Percentiles rank a stretch among this genome's conserved stretches.
phyloP scores from a whole-genome alignment of 1,139 yeast genomes.

The Diutina scorzettiae region DNA sequence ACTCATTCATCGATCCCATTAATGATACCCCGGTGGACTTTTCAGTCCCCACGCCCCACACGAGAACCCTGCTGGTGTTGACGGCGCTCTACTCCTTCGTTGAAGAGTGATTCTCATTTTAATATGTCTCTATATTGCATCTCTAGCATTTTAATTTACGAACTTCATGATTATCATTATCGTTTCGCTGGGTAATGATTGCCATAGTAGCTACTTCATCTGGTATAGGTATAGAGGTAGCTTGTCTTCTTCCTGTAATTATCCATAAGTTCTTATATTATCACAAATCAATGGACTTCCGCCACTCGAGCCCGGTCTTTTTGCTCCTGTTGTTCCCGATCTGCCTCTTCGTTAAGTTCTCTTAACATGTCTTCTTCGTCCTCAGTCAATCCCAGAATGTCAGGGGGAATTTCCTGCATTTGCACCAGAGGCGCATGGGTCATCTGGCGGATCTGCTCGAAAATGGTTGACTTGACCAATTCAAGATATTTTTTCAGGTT shows the following conservation, averaged over 20 bases:
- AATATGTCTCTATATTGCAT: no score
- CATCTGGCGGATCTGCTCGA: constrained; percentile 73
- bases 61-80: constrained; percentile 2
- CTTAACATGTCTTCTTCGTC: constrained; percentile 45
- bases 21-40: constrained; percentile 5
- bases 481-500: constrained; percentile 79
- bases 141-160: not conserved
- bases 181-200: no score
- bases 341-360: constrained; percentile 39
- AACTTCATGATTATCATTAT: not conserved
- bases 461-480: constrained; percentile 58
- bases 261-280: no score
- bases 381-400: constrained; percentile 51
- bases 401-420: constrained; percentile 86
- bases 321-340: constrained; percentile 10
- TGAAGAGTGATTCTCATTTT: not conserved
- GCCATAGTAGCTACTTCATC: no score
- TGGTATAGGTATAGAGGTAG: no score
- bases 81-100: constrained; percentile 3
- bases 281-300: constrained; percentile 12
- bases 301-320: constrained; percentile 21
- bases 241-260: no score
- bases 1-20: constrained; percentile 4
- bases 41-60: constrained; percentile 3
- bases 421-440: constrained; percentile 93